phyloP scores from a whole-genome alignment of 2,329 filamentous ascomycete genomes.

The Cytospora schulzeri region DNA sequence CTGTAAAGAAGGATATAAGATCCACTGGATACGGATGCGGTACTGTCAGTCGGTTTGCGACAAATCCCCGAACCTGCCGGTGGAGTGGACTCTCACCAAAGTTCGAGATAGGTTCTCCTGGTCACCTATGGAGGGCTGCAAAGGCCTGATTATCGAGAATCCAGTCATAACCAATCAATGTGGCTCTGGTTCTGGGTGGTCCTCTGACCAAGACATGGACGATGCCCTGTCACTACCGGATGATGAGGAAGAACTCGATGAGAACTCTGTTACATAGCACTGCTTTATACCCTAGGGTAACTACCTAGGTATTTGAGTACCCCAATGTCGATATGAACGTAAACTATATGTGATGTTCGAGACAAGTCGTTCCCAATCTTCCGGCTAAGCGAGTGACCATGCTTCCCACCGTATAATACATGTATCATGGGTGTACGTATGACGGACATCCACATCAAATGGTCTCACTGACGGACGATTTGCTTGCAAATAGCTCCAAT shows the following conservation, averaged over 20 bases:
- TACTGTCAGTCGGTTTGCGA: not conserved
- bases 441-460: too few relatives aligned
- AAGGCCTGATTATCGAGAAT: slow-evolving; percentile 5
- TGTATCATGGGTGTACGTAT: too few relatives aligned
- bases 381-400: not conserved
- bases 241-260: not conserved
- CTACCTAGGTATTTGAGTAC: too few relatives aligned
- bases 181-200: slow-evolving; percentile 8
- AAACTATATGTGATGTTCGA: not conserved
- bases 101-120: slow-evolving; percentile 1
- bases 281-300: too few relatives aligned
- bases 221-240: not conserved
- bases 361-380: not conserved
- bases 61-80: not conserved
- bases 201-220: slow-evolving; percentile 3
- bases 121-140: slow-evolving; percentile 14
- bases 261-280: not conserved
- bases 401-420: too few relatives aligned
- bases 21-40: slow-evolving; percentile 10
- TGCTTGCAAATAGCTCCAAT: not conserved
- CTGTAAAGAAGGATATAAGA: slow-evolving; percentile 8
- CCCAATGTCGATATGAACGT: too few relatives aligned
- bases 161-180: not conserved
- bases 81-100: not conserved
- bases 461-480: not conserved